Evolutionary conservation across 2,329 filamentous ascomycete genomes (phyloP), one percentile per base, ranked within the genome.

Genomic region (Ophiocordyceps camponoti-saundersi): DNA sequence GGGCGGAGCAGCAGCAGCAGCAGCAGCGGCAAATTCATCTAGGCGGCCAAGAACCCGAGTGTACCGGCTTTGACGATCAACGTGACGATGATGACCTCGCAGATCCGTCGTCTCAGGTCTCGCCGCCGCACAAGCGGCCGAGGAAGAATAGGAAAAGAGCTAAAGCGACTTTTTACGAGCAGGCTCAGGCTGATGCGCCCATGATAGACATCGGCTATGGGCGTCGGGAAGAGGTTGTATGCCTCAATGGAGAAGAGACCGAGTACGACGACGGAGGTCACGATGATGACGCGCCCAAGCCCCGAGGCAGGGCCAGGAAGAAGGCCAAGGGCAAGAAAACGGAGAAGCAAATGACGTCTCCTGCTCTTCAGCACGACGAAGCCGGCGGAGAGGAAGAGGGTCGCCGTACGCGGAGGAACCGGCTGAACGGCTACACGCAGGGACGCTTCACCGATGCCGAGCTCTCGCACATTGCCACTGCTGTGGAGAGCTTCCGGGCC

Each of bases 381-480:
- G 55, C 47, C 12, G 49, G 48, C 3, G 52, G 50, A 7, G 52
- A 53, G 8, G 48, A 47, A 18, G 44, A 48, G 36, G 42, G 36
- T 20, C 29, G 51, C 42, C 50, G 43, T 21, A 46, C 47, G 30
- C 51, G 56, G 21, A 53, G 55, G 12, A 57, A 54, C 20, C 53
- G 56, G 30, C 53, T 58, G 49, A 49, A 52, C 10, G 57, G 53
- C 16, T 64, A 50, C 44, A 63, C 55, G 1, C 60, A 63, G 26
- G 69, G 71, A 10, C 56, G 63, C 10, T 75, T 74, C 48, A 66
- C 56, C 8, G 61, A 64, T 0, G 59, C 61, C 3, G 71, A 75
- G 50, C 55, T 71, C 11, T 56, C 56, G 1, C 60, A 60, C 44
- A 63, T 75, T 26, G 58, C 57, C 0, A 56, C 56, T 39, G 63